Evolutionary conservation across 768 basidiomycete genomes (phyloP).

Genomic region (Leucosporidium yakuticum): DNA sequence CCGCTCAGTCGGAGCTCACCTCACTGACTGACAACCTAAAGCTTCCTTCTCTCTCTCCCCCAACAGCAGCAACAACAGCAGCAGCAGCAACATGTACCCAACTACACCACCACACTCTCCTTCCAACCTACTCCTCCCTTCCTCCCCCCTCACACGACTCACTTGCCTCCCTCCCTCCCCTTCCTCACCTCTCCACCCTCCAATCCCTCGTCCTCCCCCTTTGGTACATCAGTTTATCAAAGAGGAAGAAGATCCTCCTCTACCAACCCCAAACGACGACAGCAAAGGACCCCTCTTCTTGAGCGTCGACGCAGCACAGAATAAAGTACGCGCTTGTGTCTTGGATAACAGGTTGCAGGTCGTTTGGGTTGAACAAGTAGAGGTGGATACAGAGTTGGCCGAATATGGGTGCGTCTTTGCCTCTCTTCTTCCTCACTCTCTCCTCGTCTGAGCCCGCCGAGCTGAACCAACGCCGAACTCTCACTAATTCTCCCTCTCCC

Average conservation of each 20-base stretch:
- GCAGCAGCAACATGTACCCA: too few species aligned
- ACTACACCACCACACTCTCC: too few species aligned
- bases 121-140: too few species aligned
- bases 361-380: slow-evolving; percentile 13
- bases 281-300: slow-evolving; percentile 16
- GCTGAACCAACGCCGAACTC: too few species aligned
- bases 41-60: too few species aligned
- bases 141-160: too few species aligned
- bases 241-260: neutral
- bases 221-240: neutral
- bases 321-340: slow-evolving; percentile 5
- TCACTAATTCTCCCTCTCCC: neutral
- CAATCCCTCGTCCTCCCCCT: neutral
- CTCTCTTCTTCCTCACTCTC: too few species aligned
- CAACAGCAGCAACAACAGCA: too few species aligned
- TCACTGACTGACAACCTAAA: too few species aligned
- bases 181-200: neutral
- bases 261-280: neutral
- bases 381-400: slow-evolving; percentile 12
- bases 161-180: neutral
- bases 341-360: slow-evolving; percentile 8
- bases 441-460: too few species aligned
- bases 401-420: slow-evolving; percentile 13
- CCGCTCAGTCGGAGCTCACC: too few species aligned
- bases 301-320: slow-evolving; percentile 15